Evolutionary conservation across 2,329 filamentous ascomycete species (phyloP).

Genomic region (Neopestalotiopsis sp.): DNA sequence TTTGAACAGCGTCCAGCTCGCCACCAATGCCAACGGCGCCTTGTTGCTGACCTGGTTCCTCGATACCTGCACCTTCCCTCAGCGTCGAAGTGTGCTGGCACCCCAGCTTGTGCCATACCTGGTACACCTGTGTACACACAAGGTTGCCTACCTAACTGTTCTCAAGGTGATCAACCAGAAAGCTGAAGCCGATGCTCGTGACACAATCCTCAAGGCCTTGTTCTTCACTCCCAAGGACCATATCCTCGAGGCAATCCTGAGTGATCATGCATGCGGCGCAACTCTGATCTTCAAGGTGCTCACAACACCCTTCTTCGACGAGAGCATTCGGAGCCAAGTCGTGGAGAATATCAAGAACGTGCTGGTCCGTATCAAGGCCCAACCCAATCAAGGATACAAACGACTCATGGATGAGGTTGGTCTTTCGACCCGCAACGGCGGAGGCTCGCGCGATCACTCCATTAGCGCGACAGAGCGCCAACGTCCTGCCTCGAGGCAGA

Average conservation of each 20-base stretch:
- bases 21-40: slow-evolving; percentile 94
- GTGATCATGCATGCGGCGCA: slow-evolving; percentile 88
- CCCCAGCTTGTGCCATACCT: slow-evolving; percentile 91
- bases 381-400: slow-evolving; percentile 96
- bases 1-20: slow-evolving; percentile 94
- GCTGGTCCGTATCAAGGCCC: slow-evolving; percentile 86
- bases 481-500: slow-evolving; percentile 62
- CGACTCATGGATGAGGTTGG: slow-evolving; percentile 98
- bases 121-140: slow-evolving; percentile 96
- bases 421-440: slow-evolving; percentile 69
- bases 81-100: slow-evolving; percentile 87
- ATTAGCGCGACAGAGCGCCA: slow-evolving; percentile 57
- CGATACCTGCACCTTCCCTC: slow-evolving; percentile 95
- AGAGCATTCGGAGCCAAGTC: slow-evolving; percentile 84
- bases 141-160: slow-evolving; percentile 96
- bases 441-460: slow-evolving; percentile 50
- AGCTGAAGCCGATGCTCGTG: slow-evolving; percentile 88
- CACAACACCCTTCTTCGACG: slow-evolving; percentile 96
- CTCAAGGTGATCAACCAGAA: slow-evolving; percentile 99
- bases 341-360: slow-evolving; percentile 92
- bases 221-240: slow-evolving; percentile 92
- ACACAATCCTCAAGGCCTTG: slow-evolving; percentile 85
- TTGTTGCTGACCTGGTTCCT: slow-evolving; percentile 96
- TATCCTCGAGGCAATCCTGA: slow-evolving; percentile 86
- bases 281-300: slow-evolving; percentile 98